These are phyloP conservation scores for Paxillus ammoniavirescens DNA, from an alignment of 768 basidiomycete species.

Conservation along the genomic window DNA sequence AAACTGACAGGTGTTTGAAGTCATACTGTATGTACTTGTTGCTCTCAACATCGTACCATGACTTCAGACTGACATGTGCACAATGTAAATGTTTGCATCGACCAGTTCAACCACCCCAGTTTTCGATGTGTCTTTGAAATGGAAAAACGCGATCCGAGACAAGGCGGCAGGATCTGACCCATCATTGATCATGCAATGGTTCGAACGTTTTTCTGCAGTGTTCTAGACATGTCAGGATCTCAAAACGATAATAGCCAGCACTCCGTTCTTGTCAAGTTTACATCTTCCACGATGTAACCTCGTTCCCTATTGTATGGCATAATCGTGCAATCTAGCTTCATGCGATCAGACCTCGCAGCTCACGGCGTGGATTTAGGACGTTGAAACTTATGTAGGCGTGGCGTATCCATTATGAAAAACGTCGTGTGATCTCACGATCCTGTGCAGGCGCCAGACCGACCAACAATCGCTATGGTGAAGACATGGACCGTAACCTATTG, in stretches of 20 bases:
- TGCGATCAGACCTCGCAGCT: conserved; percentile 3
- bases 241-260: background rate
- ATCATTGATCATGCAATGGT: background rate
- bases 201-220: background rate
- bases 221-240: background rate
- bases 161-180: background rate
- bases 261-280: conserved; percentile 7
- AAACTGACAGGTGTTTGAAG: background rate
- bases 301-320: conserved; percentile 22
- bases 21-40: background rate
- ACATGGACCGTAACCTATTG: too few relatives aligned
- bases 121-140: too few relatives aligned
- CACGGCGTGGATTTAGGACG: conserved; percentile 21
- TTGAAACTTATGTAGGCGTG: background rate
- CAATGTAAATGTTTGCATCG: too few relatives aligned
- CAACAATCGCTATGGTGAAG: background rate
- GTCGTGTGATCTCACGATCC: conserved; percentile 1
- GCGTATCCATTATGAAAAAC: conserved; percentile 6
- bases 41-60: too few relatives aligned
- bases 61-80: too few relatives aligned
- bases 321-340: conserved; percentile 19
- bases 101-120: too few relatives aligned
- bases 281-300: conserved; percentile 28
- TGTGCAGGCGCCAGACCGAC: background rate
- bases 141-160: too few relatives aligned